Evolutionary conservation across 257 asterid species (phyloP), one percentile per base, ranked within the genome.

Genomic region (Plectranthus barbatus): DNA sequence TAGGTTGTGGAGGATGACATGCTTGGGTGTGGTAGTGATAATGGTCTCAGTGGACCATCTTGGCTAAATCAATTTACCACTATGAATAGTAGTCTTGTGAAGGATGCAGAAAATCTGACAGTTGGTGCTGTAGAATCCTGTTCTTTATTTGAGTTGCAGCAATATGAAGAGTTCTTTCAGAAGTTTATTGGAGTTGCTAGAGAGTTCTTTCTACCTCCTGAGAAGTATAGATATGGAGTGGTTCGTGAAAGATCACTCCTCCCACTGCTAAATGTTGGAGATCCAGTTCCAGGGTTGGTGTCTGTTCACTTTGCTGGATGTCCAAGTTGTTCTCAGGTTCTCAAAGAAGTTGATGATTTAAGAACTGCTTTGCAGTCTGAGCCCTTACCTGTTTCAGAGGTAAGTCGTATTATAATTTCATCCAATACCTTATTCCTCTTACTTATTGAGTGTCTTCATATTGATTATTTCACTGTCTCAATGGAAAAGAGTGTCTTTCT

Each of bases 131-230:
- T 76, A 61, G 75, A 53, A 64, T 68, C 82, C 19, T 89, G 99
- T 71, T 61, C 76, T 56, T 49, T 58, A 51, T 82, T 77, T 56
- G 97, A 90, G 60, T 76, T 83, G 62, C 83, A 73, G 71, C 78
- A 61, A 57, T 86, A 84, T 73, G 70, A 85, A 70, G 53, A 77
- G 56, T 89, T 85, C 81, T 66, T 92, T 19, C 75, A 80, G 52
- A 89, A 82, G 80, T 75, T 90, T 24, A 55, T 86, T 49, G 64
- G 75, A 68, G 46, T 83, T 61, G 83, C 83, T 44, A 80, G 88
- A 75, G 94, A 85, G 50, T 82, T 78, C 77, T 79, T 86, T 74
- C 81, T 92, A 74, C 97, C 94, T 58, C 94, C 89, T 68, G 95
- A 92, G 69, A 80, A 86, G 78, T 59, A 75, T 63, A 74, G 76